These are phyloP conservation scores for Euclidium syriacum DNA, from an alignment of 345 rosid species.

Conservation along the genomic window DNA sequence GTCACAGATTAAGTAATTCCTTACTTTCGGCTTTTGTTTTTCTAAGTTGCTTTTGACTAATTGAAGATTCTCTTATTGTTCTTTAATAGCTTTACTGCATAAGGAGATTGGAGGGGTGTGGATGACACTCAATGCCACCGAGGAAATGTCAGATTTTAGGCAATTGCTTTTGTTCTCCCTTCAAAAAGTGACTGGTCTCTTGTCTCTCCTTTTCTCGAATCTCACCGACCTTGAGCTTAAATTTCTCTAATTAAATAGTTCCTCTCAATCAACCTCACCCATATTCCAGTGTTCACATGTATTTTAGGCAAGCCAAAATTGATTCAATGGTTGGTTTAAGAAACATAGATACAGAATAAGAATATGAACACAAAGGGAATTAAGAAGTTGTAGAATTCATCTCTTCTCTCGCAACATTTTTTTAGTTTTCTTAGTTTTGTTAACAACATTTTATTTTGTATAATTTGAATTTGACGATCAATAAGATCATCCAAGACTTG, in stretches of 20 bases:
- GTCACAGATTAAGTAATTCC: slow-evolving; percentile 20
- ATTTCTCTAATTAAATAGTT: slow-evolving; percentile 1
- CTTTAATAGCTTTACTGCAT: slow-evolving; percentile 14
- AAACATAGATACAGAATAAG: background rate
- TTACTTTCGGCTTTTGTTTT: slow-evolving; percentile 27
- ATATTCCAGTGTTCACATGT: slow-evolving; percentile 11
- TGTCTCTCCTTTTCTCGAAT: slow-evolving; percentile 27
- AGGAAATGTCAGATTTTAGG: slow-evolving; percentile 16
- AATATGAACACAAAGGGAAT: background rate
- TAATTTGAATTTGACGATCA: background rate
- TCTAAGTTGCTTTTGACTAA: slow-evolving; percentile 27
- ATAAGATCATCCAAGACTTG: background rate
- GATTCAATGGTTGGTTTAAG: background rate
- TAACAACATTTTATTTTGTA: background rate
- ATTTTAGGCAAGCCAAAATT: background rate
- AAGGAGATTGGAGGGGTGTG: slow-evolving; percentile 18
- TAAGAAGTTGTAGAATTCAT: background rate
- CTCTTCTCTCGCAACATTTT: background rate
- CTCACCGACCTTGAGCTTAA: slow-evolving; percentile 24
- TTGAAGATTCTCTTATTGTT: slow-evolving; percentile 20
- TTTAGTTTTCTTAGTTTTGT: background rate
- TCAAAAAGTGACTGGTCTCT: slow-evolving; percentile 26
- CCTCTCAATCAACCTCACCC: slow-evolving; percentile 8
- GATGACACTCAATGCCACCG: slow-evolving; percentile 18
- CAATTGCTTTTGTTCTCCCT: slow-evolving; percentile 23